These are phyloP conservation scores for Penicillium roqueforti DNA, from an alignment of 495 filamentous ascomycete species.

Conservation along the genomic window DNA sequence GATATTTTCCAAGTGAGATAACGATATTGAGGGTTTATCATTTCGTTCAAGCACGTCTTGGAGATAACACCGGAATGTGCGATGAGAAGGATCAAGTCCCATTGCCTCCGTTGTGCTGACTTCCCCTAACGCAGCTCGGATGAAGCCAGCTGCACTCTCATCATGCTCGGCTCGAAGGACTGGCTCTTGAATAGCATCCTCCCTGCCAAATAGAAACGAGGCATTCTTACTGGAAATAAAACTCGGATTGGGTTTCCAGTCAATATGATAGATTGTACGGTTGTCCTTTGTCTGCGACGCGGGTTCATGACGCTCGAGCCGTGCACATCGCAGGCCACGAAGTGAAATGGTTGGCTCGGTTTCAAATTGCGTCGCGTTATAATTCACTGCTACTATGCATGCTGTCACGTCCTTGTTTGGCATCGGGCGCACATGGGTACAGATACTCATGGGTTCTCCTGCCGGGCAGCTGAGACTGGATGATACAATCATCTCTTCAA, in stretches of 20 bases:
- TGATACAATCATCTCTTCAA: conserved; percentile 25
- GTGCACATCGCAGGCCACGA: conserved; percentile 16
- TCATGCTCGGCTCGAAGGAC: background rate
- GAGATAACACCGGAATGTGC: conserved; percentile 4
- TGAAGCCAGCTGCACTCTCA: background rate
- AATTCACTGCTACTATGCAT: conserved; percentile 10
- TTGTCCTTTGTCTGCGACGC: background rate
- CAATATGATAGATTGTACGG: conserved; percentile 16
- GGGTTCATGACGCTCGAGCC: conserved; percentile 5
- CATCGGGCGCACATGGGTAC: conserved; percentile 10
- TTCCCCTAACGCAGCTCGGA: conserved; percentile 2
- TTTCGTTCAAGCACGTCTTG: background rate
- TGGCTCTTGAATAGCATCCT: background rate
- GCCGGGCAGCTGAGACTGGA: conserved; percentile 8
- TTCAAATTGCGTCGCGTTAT: background rate
- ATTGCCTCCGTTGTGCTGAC: background rate
- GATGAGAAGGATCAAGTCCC: background rate
- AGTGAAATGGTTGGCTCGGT: conserved; percentile 13
- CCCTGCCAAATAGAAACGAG: background rate
- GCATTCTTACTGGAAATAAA: conserved; percentile 1
- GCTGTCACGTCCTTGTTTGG: conserved; percentile 7
- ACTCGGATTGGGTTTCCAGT: conserved; percentile 22
- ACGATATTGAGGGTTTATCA: background rate
- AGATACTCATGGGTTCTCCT: conserved; percentile 16
- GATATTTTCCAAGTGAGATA: background rate